phyloP scores from a whole-genome alignment of 352 stramenopile species.

The Phytophthora pisi region DNA sequence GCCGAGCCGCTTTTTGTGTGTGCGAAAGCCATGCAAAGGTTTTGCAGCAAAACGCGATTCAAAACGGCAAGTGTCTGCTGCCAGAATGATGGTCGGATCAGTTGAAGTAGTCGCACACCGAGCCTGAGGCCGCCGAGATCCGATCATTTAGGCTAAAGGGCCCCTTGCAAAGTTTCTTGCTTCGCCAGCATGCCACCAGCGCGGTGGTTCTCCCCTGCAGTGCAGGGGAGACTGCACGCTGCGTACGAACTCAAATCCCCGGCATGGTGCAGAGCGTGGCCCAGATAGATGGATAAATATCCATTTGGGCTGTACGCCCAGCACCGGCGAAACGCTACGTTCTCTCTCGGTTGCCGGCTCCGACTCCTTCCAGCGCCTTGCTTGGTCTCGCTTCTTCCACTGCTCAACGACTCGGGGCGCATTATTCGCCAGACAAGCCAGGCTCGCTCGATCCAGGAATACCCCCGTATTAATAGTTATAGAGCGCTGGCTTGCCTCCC shows the following conservation, averaged over 20 bases:
- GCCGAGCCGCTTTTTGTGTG: neutral
- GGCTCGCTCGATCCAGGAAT: conserved; percentile 13
- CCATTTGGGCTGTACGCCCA: neutral
- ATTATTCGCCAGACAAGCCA: conserved; percentile 25
- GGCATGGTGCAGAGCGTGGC: neutral
- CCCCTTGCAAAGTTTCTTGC: neutral
- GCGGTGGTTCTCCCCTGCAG: neutral
- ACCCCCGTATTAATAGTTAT: conserved; percentile 23
- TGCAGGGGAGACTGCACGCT: neutral
- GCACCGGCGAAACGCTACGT: conserved; percentile 22
- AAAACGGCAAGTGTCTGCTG: conserved; percentile 18
- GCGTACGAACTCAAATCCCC: neutral
- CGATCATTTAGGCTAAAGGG: neutral
- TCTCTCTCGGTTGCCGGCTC: conserved; percentile 24
- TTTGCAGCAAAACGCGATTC: neutral
- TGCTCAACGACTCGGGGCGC: conserved; percentile 14
- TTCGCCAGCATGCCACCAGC: too few species aligned
- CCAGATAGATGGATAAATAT: conserved; percentile 1
- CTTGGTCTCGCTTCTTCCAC: conserved; percentile 13
- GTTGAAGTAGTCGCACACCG: conserved; percentile 19
- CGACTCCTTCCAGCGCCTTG: conserved; percentile 15
- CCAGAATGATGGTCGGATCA: conserved; percentile 26
- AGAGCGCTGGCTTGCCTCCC: conserved; percentile 2
- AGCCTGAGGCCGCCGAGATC: neutral
- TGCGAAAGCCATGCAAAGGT: conserved; percentile 22